Evolutionary conservation across 2,329 filamentous ascomycete species (phyloP), one percentile per base, ranked within the genome.

Genomic region (Penicillium griseofulvum): DNA sequence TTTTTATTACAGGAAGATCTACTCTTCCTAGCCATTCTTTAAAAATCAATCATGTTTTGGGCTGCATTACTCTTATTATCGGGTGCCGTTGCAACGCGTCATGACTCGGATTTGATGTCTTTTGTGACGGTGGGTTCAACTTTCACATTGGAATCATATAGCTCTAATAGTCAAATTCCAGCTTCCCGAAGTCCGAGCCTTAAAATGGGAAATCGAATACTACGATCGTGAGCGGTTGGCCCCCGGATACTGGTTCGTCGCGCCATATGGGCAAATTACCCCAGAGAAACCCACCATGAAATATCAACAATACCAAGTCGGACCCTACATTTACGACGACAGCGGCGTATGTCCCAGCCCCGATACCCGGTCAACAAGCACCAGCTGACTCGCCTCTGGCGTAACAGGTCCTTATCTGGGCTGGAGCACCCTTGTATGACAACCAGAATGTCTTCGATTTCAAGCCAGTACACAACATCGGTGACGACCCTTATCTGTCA

Each of bases 271-370:
- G n/a, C 49, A 56, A 41, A 65, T 68, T 39, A 51, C 51, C 3
- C 62, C 64, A 11, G 67, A 69, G 17, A 16, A 55, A 1, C 60
- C 64, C 12, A 64, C 65, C 17, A 44, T 64, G 28, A 67, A 64
- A 49, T 68, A 61, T 55, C 69, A 76, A 47, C 76, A 77, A 52
- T 66, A 74, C 56, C 77, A 79, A 61, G 72, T 76, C 31, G 77
- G 77, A 5, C 74, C 78, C 14, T 77, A 80, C 58, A 80, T 80
- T 50, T 80, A 79, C 62, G 78, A 80, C 60, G 76, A 75, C 57
- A 69, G 71, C 61, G 78, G 78, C 52, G 71, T 74, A 68, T 49
- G 62, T 56, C n/a, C 12, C 41, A 22, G 9, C 28, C 24, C 38
- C 17, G 4, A 29, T 19, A 11, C 28, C 31, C 28, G 17, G 17